Percentiles rank a stretch among this genome's conserved stretches.
Conservation (phyloP, 2,329 filamentous ascomycete species). For the Epichloe bromicola region DNA sequence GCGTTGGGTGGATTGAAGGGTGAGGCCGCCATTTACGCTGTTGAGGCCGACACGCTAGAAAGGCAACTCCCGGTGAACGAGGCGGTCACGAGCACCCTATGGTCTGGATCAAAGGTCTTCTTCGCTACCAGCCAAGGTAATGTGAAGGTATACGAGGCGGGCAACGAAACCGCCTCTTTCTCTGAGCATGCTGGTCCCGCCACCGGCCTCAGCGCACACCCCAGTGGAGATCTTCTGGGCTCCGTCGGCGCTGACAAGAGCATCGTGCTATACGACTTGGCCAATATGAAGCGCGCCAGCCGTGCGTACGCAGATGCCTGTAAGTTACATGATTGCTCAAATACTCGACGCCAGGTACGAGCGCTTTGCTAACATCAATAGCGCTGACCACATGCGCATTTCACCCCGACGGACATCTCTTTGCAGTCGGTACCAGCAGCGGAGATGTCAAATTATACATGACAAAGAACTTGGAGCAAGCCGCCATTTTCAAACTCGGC, state of each 20-base stretch:
- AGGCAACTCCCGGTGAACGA: slow-evolving; percentile 53
- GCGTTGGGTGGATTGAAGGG: slow-evolving; percentile 66
- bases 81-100: slow-evolving; percentile 52
- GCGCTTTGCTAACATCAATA: slow-evolving; percentile 18
- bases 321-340: slow-evolving; percentile 32
- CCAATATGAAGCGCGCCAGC: slow-evolving; percentile 52
- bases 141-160: slow-evolving; percentile 68
- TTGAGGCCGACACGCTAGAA: slow-evolving; percentile 54
- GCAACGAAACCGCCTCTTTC: slow-evolving; percentile 54
- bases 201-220: slow-evolving; percentile 68
- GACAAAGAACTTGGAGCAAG: slow-evolving; percentile 63
- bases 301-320: slow-evolving; percentile 70
- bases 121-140: slow-evolving; percentile 63
- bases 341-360: neutral
- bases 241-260: slow-evolving; percentile 88
- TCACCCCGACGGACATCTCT: slow-evolving; percentile 92
- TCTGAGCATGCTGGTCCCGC: slow-evolving; percentile 73
- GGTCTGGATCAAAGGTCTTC: slow-evolving; percentile 55
- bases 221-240: slow-evolving; percentile 68
- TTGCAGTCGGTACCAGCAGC: slow-evolving; percentile 68
- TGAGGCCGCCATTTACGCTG: slow-evolving; percentile 60
- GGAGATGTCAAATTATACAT: slow-evolving; percentile 85
- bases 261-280: slow-evolving; percentile 77
- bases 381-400: slow-evolving; percentile 70
- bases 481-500: slow-evolving; percentile 58